Evolutionary conservation across 768 basidiomycete species (phyloP).

Genomic region (Lactarius sp.): DNA sequence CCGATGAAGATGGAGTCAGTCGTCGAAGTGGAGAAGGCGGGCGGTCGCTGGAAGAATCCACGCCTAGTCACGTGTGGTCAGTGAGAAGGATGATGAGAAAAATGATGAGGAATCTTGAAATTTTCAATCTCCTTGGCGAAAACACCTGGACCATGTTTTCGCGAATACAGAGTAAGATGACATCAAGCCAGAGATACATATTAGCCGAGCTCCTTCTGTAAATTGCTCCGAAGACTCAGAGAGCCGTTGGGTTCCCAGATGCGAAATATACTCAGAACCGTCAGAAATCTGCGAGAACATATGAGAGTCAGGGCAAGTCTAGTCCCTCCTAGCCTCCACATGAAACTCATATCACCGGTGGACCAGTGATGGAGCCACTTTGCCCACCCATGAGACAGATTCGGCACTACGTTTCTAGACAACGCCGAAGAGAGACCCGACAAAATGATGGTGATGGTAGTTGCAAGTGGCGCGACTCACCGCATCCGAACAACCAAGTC

Average conservation of each 20-base stretch:
- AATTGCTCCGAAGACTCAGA: neutral
- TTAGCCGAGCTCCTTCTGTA: neutral
- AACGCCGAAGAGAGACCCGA: neutral
- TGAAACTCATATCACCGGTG: neutral
- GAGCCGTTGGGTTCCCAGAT: slow-evolving; percentile 9
- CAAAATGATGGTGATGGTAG: neutral
- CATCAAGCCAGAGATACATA: slow-evolving; percentile 4
- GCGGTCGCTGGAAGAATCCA: neutral
- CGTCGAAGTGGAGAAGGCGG: neutral
- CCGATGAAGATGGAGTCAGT: neutral
- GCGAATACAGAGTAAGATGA: neutral
- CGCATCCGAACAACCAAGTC: neutral
- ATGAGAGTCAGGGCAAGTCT: neutral
- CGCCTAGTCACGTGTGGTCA: neutral
- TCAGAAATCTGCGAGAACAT: slow-evolving; percentile 6
- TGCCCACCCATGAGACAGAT: neutral
- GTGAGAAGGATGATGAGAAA: neutral
- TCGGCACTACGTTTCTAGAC: neutral
- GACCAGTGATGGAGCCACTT: neutral
- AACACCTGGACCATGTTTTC: neutral
- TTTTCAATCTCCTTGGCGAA: neutral
- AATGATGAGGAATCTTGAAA: neutral
- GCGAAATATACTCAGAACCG: slow-evolving; percentile 8
- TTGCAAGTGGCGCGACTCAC: slow-evolving; percentile 9
- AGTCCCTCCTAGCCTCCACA: neutral